Conservation (phyloP, 345 rosid species). For the Corchorus olitorius region DNA sequence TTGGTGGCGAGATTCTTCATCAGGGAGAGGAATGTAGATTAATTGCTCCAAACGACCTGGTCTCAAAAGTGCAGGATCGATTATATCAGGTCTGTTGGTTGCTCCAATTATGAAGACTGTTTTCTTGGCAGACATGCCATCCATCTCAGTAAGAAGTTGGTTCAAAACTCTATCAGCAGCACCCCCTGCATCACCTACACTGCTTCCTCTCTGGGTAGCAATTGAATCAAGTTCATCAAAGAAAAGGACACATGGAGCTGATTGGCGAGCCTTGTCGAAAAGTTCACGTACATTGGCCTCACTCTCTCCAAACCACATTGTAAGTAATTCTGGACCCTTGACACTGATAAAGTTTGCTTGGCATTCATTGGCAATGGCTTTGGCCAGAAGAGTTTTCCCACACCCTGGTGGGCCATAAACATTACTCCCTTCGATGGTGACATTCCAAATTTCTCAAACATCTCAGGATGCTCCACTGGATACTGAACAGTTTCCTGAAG, state of each 20-base stretch:
- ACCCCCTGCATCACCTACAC: too few species aligned
- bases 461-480: constrained; percentile 8
- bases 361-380: constrained; percentile 5
- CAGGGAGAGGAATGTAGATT: too few species aligned
- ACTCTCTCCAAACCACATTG: constrained; percentile 10
- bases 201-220: background rate
- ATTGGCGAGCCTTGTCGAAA: background rate
- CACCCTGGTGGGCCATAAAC: constrained; percentile 1
- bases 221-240: background rate
- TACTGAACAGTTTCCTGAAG: constrained; percentile 1
- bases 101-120: too few species aligned
- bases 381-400: background rate
- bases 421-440: background rate
- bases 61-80: too few species aligned
- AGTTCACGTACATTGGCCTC: background rate
- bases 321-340: background rate
- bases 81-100: too few species aligned
- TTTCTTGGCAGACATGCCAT: too few species aligned
- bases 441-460: constrained; percentile 6
- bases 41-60: too few species aligned
- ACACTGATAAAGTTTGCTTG: background rate
- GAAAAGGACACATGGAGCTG: background rate
- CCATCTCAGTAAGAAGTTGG: too few species aligned
- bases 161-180: too few species aligned
- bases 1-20: too few species aligned